Conservation (phyloP, 2,329 filamentous ascomycete genomes). For the Colletotrichum eleusines region DNA sequence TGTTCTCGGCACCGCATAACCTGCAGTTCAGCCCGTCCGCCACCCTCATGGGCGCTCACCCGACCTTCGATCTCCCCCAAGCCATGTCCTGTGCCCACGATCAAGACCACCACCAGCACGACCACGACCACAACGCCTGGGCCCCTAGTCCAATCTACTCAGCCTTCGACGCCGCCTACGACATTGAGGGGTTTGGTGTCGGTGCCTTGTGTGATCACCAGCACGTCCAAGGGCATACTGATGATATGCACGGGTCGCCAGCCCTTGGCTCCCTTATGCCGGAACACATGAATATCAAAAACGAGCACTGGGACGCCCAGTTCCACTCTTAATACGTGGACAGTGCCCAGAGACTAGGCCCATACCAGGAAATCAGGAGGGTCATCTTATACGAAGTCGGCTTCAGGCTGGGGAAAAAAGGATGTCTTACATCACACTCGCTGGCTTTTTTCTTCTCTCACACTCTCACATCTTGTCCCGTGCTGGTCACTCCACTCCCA, state of each 20-base stretch:
- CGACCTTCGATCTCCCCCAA: constrained; percentile 48
- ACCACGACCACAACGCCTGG: constrained; percentile 49
- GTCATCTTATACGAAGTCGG: constrained; percentile 24
- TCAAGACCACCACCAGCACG: constrained; percentile 47
- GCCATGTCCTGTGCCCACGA: constrained; percentile 45
- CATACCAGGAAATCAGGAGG: not conserved
- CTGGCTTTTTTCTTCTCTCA: not conserved
- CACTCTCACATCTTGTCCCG: constrained; percentile 1
- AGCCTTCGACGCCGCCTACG: constrained; percentile 56
- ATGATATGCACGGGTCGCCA: constrained; percentile 46
- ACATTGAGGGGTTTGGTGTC: constrained; percentile 53
- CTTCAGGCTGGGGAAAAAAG: constrained; percentile 23
- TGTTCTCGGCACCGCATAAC: constrained; percentile 48
- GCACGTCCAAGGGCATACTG: constrained; percentile 48
- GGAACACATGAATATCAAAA: constrained; percentile 51
- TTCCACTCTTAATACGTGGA: constrained; percentile 19
- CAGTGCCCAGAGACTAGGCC: not conserved
- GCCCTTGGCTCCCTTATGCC: constrained; percentile 45
- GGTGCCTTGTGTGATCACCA: constrained; percentile 48
- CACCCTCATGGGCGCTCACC: constrained; percentile 49
- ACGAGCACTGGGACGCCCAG: constrained; percentile 50
- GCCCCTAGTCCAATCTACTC: constrained; percentile 52
- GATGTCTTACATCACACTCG: constrained; percentile 11
- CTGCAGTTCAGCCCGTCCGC: constrained; percentile 50
- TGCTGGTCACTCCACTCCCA: constrained; percentile 39